Conservation (phyloP, 2,329 filamentous ascomycete genomes). For the Colletotrichum kahawae region DNA sequence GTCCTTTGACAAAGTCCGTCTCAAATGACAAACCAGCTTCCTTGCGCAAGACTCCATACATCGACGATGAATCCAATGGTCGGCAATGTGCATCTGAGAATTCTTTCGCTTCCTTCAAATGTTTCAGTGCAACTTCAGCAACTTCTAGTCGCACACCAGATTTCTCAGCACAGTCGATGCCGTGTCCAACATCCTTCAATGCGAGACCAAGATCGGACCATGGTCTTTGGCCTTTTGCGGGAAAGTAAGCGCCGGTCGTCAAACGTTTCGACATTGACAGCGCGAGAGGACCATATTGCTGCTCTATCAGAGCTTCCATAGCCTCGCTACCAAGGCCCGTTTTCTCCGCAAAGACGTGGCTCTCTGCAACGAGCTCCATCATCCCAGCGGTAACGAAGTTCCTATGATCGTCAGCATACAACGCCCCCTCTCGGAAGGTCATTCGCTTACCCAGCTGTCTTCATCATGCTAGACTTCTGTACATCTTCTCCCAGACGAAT, state of each 20-base stretch:
- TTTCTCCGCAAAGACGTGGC: constrained; percentile 53
- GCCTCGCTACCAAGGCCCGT: constrained; percentile 42
- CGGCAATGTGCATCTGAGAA: constrained; percentile 39
- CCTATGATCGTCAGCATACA: constrained; percentile 25
- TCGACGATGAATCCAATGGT: constrained; percentile 52
- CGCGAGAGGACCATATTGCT: constrained; percentile 42
- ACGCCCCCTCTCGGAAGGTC: no score
- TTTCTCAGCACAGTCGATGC: constrained; percentile 45
- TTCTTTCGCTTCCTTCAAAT: constrained; percentile 46
- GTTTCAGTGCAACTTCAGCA: constrained; percentile 45
- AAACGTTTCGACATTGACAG: constrained; percentile 41
- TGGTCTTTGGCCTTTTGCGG: constrained; percentile 37
- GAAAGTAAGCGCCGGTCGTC: constrained; percentile 43
- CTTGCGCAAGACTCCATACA: constrained; percentile 52
- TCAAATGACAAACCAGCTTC: constrained; percentile 50
- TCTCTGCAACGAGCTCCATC: constrained; percentile 54
- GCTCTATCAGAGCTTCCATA: constrained; percentile 47
- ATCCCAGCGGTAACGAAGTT: constrained; percentile 55
- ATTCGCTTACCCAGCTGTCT: constrained; percentile 52
- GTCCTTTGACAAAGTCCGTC: constrained; percentile 36
- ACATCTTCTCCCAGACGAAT: constrained; percentile 49
- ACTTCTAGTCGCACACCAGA: constrained; percentile 43
- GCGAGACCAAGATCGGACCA: constrained; percentile 55
- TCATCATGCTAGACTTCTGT: constrained; percentile 48
- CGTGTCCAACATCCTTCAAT: constrained; percentile 57